These are phyloP conservation scores for Candida michaelii DNA, from an alignment of 805 yeast genomes.

Conservation along the genomic window DNA sequence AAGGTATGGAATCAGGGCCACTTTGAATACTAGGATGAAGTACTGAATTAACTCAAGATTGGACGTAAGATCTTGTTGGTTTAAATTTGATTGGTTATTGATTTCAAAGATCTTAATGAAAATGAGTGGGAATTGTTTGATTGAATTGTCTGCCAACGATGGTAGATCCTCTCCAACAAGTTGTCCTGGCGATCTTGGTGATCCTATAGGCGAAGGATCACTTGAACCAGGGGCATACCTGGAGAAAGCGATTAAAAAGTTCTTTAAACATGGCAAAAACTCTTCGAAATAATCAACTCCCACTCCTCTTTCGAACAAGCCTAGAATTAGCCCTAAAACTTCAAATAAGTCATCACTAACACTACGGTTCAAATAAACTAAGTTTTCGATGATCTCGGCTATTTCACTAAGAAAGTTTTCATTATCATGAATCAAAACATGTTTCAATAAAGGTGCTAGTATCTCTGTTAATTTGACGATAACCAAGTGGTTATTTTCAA, in stretches of 20 bases:
- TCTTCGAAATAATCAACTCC: slow-evolving; percentile 75
- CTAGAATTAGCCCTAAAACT: slow-evolving; percentile 50
- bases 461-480: slow-evolving; percentile 64
- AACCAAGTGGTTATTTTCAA: slow-evolving; percentile 75
- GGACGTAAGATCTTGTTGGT: slow-evolving; percentile 53
- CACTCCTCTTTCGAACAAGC: slow-evolving; percentile 30
- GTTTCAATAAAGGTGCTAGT: slow-evolving; percentile 66
- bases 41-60: slow-evolving; percentile 67
- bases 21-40: slow-evolving; percentile 58
- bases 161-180: too few species aligned
- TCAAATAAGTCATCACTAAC: slow-evolving; percentile 74
- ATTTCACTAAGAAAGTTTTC: slow-evolving; percentile 76
- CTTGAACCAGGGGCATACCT: neutral
- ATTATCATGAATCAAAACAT: slow-evolving; percentile 62
- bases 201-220: neutral
- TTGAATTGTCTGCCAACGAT: too few species aligned
- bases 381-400: slow-evolving; percentile 64
- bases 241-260: slow-evolving; percentile 51
- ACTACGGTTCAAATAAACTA: slow-evolving; percentile 34
- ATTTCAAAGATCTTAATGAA: slow-evolving; percentile 38
- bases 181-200: neutral
- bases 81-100: slow-evolving; percentile 49
- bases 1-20: slow-evolving; percentile 9
- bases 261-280: slow-evolving; percentile 67
- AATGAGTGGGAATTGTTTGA: slow-evolving; percentile 24